phyloP scores from a whole-genome alignment of 179 eudicot species.

The Heliamphora pulchella region DNA sequence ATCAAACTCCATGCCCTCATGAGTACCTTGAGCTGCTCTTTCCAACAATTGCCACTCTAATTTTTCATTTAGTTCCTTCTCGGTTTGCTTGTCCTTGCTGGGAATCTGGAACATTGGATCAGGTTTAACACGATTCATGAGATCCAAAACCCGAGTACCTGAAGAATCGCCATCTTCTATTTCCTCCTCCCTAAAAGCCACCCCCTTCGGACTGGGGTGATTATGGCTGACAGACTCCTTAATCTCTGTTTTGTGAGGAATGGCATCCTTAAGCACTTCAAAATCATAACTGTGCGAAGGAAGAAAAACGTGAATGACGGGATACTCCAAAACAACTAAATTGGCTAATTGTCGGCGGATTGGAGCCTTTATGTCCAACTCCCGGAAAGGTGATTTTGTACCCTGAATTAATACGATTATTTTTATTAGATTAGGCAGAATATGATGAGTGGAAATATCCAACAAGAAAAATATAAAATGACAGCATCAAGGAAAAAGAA shows the following conservation, averaged over 20 bases:
- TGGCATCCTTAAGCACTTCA: slow-evolving; percentile 43
- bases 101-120: slow-evolving; percentile 2
- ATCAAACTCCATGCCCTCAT: slow-evolving; percentile 39
- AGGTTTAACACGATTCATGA: slow-evolving; percentile 25
- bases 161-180: slow-evolving; percentile 41
- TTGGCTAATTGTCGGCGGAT: slow-evolving; percentile 51
- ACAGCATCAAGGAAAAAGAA: neutral
- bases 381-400: slow-evolving; percentile 48
- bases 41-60: slow-evolving; percentile 8
- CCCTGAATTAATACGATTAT: slow-evolving; percentile 39
- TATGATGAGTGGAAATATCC: neutral
- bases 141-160: slow-evolving; percentile 55
- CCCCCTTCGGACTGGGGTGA: slow-evolving; percentile 37
- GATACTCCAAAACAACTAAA: slow-evolving; percentile 66
- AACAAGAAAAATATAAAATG: neutral
- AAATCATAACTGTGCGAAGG: slow-evolving; percentile 59
- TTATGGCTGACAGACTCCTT: slow-evolving; percentile 29
- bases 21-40: slow-evolving; percentile 4
- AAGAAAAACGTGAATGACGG: slow-evolving; percentile 64
- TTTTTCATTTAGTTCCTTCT: slow-evolving; percentile 17
- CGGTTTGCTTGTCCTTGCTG: slow-evolving; percentile 12
- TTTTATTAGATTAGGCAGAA: neutral
- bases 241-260: slow-evolving; percentile 22
- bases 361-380: slow-evolving; percentile 59
- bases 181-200: slow-evolving; percentile 70